Evolutionary conservation across 768 basidiomycete species (phyloP), one percentile per base, ranked within the genome.

Genomic region (Panaeolus papilionaceus): DNA sequence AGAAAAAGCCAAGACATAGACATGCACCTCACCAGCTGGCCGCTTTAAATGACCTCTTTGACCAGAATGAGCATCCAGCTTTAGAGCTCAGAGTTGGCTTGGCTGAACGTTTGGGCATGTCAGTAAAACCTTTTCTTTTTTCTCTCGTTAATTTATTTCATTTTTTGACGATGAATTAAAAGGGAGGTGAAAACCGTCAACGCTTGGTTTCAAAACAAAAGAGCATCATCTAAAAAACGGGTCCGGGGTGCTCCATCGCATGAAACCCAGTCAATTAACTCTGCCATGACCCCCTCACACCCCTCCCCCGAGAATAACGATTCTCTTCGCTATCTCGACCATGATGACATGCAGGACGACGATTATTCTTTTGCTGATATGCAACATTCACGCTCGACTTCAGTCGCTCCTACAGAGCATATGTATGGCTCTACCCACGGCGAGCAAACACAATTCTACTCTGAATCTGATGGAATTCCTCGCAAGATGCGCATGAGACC

Each of bases 111-210:
- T 84, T 94, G 70, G 89, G 89, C 79, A 93, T 94, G 92, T 92
- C 72, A 76, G 92, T 84, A 72, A 67, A 65, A 72, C 69, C 68
- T 66, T 40, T 51, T 67, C 51, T 65, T 64, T 69, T 72, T 66
- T 62, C 62, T 62, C 20, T 49, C 68, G 54, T 66, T 39, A 68
- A 73, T 61, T 71, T 38, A 69, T 64, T 69, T 65, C 42, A 67
- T 64, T 64, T 64, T 75, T 38, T 14, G 38, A 4, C 14, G 16
- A 45, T 61, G 20, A 47, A 28, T 14, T 39, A 33, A 33, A 67
- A 93, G 92, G 89, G 91, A 93, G 76, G 89, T 88, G 77, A 93
- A 93, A 84, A 92, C 91, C 2, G 92, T 93, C 75, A 91, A 92
- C 75, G 90, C 92, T 14, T 93, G 91, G 90, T 94, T 93, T 79